Base-by-base conservation (phyloP, 2,329 filamentous ascomycete species). In the Colletotrichum coccodes region DNA sequence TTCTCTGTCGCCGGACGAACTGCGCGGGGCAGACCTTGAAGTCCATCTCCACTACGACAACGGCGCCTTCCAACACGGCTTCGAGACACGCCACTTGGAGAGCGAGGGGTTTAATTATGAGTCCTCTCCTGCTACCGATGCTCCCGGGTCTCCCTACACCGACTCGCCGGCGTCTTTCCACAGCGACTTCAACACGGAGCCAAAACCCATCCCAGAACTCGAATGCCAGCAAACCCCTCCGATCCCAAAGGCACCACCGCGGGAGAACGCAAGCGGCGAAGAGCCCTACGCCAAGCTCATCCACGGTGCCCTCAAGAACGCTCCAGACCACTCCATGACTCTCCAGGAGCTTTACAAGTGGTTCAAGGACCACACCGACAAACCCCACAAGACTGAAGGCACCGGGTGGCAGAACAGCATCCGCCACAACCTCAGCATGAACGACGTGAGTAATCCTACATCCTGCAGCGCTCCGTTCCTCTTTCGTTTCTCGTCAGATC, bases 351-450 rank as follows among this genome's bases (percentile, higher is more conserved):
- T 98, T 65, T 98, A 98, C 79, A 86, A 91, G 65, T 98, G 95
- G 94, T 97, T 98, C 75, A 85, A 88, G 47, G 86, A 91, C 32
- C 91, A 97, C 75, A 97, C 94, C 3, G 87, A 89, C 72, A 97
- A 96, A 79, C 38, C 65, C 21, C 89, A 89, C 5, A 89, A 85
- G 60, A 86, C 86, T 52, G 85, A 84, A 8, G 82, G 80, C 14
- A 92, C 90, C 73, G 95, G 95, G 11, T 98, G 95, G 95, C 92
- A 95, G 81, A 98, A 98, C 79, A 97, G 94, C 77, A 97, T 98
- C 72, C 89, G 95, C 2, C 95, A 98, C 79, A 98, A 98, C 74
- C 84, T 98, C 8, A 97, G 94, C 54, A 98, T 98, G 95, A 98
- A 98, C 75, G 87, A 87, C 70, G 95, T 98, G 89, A 81, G 82